These are phyloP conservation scores for Berberis thunbergii DNA, from an alignment of 164 flowering plant species.

Conservation along the genomic window DNA sequence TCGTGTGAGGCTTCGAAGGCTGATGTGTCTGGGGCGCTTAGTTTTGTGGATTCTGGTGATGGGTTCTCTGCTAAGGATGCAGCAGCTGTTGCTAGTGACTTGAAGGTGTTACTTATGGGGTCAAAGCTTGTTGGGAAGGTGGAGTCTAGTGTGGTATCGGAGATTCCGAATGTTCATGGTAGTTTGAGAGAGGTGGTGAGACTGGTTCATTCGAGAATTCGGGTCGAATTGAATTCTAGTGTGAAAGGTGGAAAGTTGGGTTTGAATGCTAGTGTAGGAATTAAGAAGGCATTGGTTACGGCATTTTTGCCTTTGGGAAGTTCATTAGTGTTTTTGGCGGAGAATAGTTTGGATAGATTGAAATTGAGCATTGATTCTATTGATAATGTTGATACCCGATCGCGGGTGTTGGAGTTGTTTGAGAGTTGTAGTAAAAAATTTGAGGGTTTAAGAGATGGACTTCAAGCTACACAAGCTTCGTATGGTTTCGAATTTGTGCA, in stretches of 20 bases:
- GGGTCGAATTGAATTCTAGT: conserved; percentile 50
- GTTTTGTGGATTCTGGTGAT: conserved; percentile 61
- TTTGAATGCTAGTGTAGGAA: conserved; percentile 36
- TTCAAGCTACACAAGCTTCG: conserved; percentile 18
- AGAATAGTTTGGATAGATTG: conserved; percentile 35
- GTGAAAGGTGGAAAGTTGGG: conserved; percentile 11
- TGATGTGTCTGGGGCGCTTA: conserved; percentile 27
- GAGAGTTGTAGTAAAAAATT: conserved; percentile 18
- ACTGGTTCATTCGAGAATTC: conserved; percentile 32
- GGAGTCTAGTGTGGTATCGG: conserved; percentile 20
- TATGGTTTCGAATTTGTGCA: conserved; percentile 30
- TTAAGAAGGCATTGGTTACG: conserved; percentile 20
- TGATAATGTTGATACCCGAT: conserved; percentile 16
- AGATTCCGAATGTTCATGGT: conserved; percentile 53
- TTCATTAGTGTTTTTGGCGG: conserved; percentile 35
- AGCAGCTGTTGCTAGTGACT: conserved; percentile 61
- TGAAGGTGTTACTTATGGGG: conserved; percentile 62
- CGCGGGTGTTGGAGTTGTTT: conserved; percentile 25
- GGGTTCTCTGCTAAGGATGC: conserved; percentile 54
- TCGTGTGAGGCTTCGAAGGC: conserved; percentile 66
- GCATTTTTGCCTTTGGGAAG: conserved; percentile 26
- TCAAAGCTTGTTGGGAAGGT: conserved; percentile 52
- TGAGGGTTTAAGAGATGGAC: conserved; percentile 22
- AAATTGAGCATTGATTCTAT: conserved; percentile 24
- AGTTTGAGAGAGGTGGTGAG: conserved; percentile 48